Percentiles rank a stretch among this genome's conserved stretches.
These are phyloP conservation scores for Paulownia fortunei DNA, from an alignment of 257 asterid genomes.

Conservation along the genomic window DNA sequence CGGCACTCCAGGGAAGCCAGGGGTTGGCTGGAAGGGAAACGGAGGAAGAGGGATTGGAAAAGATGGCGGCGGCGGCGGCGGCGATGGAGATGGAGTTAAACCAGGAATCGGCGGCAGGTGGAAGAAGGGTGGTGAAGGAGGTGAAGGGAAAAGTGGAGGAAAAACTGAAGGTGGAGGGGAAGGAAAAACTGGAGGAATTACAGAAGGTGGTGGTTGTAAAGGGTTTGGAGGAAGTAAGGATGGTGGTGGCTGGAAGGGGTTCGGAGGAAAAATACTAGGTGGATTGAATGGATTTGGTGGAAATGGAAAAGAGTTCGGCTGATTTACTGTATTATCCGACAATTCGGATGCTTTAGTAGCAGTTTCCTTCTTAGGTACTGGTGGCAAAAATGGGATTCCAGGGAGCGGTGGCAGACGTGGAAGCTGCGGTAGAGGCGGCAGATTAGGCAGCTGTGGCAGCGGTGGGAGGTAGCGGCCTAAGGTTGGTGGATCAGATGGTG, in stretches of 20 bases:
- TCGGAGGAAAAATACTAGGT: slow-evolving; percentile 46
- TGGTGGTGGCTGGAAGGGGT: slow-evolving; percentile 49
- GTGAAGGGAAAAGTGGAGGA: slow-evolving; percentile 59
- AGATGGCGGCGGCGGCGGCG: slow-evolving; percentile 49
- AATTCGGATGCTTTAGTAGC: slow-evolving; percentile 32
- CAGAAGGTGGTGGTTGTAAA: slow-evolving; percentile 48
- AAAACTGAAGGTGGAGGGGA: slow-evolving; percentile 59
- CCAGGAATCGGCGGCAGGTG: slow-evolving; percentile 61
- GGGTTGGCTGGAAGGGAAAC: slow-evolving; percentile 66
- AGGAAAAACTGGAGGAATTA: slow-evolving; percentile 52
- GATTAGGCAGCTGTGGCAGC: slow-evolving; percentile 48
- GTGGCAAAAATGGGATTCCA: slow-evolving; percentile 52
- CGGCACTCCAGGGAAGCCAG: slow-evolving; percentile 69
- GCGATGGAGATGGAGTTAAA: slow-evolving; percentile 49
- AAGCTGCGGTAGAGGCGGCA: slow-evolving; percentile 59
- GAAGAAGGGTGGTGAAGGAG: slow-evolving; percentile 48
- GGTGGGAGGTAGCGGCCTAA: slow-evolving; percentile 40
- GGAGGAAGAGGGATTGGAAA: slow-evolving; percentile 58
- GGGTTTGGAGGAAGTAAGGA: slow-evolving; percentile 56
- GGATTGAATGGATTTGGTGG: slow-evolving; percentile 55
- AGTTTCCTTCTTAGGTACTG: slow-evolving; percentile 36
- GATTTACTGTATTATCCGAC: slow-evolving; percentile 22
- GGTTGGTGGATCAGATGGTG: slow-evolving; percentile 44
- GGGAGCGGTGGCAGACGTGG: slow-evolving; percentile 71
- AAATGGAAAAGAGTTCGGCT: slow-evolving; percentile 33